Evolutionary conservation across 1,284 basidiomycete species (phyloP).

Genomic region (Ceratobasidium sp.): DNA sequence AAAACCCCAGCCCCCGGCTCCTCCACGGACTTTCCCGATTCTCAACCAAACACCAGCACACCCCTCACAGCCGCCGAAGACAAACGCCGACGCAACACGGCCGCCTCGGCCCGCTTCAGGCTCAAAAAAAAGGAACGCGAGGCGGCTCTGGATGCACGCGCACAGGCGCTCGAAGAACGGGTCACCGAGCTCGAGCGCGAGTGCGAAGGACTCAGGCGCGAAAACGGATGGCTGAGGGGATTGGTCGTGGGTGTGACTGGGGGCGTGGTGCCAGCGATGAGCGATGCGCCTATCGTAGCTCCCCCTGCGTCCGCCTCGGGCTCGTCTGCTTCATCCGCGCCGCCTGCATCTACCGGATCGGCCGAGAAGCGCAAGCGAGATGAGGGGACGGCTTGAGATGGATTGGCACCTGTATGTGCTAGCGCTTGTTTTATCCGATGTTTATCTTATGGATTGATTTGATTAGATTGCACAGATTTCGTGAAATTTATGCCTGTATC

Average conservation of each 20-base stretch:
- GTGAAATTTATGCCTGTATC: not conserved
- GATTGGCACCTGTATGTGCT: slow-evolving; percentile 33
- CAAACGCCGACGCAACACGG: slow-evolving; percentile 95
- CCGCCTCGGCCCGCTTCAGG: slow-evolving; percentile 96
- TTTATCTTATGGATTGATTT: slow-evolving; percentile 26
- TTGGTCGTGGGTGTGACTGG: slow-evolving; percentile 91
- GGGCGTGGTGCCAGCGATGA: slow-evolving; percentile 56
- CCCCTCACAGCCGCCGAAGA: slow-evolving; percentile 74
- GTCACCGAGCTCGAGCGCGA: slow-evolving; percentile 89
- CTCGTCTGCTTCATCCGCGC: not conserved
- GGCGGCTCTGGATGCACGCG: slow-evolving; percentile 88
- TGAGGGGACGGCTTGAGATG: slow-evolving; percentile 27
- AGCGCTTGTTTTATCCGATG: not conserved
- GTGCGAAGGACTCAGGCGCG: slow-evolving; percentile 89
- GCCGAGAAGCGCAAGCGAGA: slow-evolving; percentile 45
- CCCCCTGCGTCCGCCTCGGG: slow-evolving; percentile 4
- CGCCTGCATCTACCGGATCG: slow-evolving; percentile 10
- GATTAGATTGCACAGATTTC: slow-evolving; percentile 18
- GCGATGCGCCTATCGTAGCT: slow-evolving; percentile 21
- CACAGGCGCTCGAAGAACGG: slow-evolving; percentile 89
- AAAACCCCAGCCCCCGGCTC: slow-evolving; percentile 53
- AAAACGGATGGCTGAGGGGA: slow-evolving; percentile 96
- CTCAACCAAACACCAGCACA: slow-evolving; percentile 40
- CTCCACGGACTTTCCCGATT: slow-evolving; percentile 50
- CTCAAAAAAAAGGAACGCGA: slow-evolving; percentile 99